Conservation (phyloP, 345 rosid species). For the Hibiscus syriacus region DNA sequence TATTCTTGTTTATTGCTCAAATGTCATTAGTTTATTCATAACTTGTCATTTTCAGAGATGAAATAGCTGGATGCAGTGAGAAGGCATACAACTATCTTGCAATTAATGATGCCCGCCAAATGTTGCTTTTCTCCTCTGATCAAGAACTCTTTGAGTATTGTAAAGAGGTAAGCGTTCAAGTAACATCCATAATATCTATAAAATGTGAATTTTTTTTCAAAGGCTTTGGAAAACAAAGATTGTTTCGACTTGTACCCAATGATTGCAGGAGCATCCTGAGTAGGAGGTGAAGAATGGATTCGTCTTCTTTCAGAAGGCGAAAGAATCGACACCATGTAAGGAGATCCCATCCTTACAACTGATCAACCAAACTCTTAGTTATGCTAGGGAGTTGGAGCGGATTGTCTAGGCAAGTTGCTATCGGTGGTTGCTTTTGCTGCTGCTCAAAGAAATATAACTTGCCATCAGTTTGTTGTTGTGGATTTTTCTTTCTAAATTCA, state of each 20-base stretch:
- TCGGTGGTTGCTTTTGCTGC: not conserved
- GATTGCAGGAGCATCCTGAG: slow-evolving; percentile 77
- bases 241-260: not conserved
- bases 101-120: no score
- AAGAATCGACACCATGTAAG: slow-evolving; percentile 65
- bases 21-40: no score
- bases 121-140: slow-evolving; percentile 78
- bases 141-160: slow-evolving; percentile 53
- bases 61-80: no score
- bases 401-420: no score
- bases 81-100: no score
- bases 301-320: slow-evolving; percentile 84
- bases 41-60: no score
- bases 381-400: no score
- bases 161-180: slow-evolving; percentile 45
- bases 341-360: no score
- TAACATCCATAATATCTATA: not conserved
- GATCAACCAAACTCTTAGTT: no score
- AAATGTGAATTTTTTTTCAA: no score
- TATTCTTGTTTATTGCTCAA: no score
- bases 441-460: not conserved
- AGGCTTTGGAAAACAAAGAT: not conserved
- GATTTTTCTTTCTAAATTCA: not conserved
- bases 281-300: slow-evolving; percentile 74
- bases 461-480: not conserved